Percentiles rank a stretch among this genome's conserved stretches.
Evolutionary conservation across 202 grass and related monocot species (phyloP).

Genomic region (Brachypodium distachyon): DNA sequence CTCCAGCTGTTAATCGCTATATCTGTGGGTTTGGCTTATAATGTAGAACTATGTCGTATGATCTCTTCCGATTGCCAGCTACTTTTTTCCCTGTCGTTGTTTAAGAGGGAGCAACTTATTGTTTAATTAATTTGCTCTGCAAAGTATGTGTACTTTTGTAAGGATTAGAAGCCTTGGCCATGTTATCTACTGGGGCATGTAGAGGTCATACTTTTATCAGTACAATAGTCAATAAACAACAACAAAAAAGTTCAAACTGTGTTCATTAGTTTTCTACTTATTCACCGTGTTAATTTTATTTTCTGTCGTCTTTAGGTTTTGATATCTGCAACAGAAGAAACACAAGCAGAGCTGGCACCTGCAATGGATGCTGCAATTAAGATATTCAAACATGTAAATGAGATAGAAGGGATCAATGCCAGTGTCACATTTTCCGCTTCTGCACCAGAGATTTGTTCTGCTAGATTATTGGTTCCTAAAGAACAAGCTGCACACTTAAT

Average conservation of each 20-base stretch:
- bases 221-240: background rate
- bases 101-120: background rate
- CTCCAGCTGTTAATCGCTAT: background rate
- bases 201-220: background rate
- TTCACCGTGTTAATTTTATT: background rate
- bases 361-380: conserved; percentile 66
- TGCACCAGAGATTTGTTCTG: conserved; percentile 37
- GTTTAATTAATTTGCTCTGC: background rate
- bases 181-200: background rate
- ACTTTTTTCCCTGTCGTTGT: background rate
- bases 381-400: conserved; percentile 61
- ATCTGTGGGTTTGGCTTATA: background rate
- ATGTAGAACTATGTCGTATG: background rate
- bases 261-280: background rate
- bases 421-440: conserved; percentile 16
- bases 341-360: conserved; percentile 49
- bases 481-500: conserved; percentile 66
- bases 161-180: background rate
- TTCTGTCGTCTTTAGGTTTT: conserved; percentile 35
- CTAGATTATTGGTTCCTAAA: conserved; percentile 55
- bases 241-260: background rate
- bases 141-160: background rate
- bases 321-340: conserved; percentile 73
- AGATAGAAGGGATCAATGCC: conserved; percentile 29
- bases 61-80: background rate